Conservation (phyloP, 441 rosid species). For the Adansonia rubrostipa region DNA sequence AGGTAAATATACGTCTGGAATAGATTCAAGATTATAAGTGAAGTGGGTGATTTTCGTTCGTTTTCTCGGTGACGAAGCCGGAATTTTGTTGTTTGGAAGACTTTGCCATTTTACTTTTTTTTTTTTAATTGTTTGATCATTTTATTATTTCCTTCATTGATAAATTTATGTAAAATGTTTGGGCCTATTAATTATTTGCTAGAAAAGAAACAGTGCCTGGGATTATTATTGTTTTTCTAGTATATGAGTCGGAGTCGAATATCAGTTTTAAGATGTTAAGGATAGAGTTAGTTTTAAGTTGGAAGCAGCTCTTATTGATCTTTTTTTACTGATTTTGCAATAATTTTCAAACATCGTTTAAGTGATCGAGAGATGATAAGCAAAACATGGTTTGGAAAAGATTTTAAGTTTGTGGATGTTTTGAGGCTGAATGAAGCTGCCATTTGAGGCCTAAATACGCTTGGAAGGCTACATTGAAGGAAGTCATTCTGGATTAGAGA, state of each 20-base stretch:
- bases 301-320: not conserved
- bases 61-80: not conserved
- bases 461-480: not conserved
- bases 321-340: not conserved
- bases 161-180: not conserved
- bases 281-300: not conserved
- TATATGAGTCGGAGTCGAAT: not conserved
- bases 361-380: not conserved
- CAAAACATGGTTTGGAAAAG: not conserved
- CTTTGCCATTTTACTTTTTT: not conserved
- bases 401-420: not conserved
- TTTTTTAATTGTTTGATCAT: not conserved
- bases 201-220: not conserved
- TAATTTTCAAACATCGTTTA: not conserved
- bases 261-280: not conserved
- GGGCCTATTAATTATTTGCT: not conserved
- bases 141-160: not conserved
- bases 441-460: not conserved
- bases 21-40: not conserved
- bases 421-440: not conserved
- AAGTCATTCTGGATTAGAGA: not conserved
- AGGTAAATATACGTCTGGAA: not conserved
- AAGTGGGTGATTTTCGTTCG: not conserved
- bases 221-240: not conserved
- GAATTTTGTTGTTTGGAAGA: not conserved